Base-by-base conservation (phyloP, 148 eudicot species). In the Agrostemma githago region DNA sequence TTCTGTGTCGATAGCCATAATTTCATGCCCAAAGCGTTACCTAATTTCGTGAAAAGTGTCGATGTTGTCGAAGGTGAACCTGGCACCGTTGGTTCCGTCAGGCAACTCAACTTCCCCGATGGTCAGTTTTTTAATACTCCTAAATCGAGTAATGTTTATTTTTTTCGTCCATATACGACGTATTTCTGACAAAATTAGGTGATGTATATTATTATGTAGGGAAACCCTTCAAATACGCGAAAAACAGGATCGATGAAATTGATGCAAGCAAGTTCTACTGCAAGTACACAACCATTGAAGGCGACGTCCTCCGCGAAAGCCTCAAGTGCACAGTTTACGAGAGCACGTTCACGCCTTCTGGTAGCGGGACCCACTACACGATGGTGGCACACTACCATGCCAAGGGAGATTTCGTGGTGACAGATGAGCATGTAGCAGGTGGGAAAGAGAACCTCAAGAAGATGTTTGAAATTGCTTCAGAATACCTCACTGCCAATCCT, bases 11-110 rank as follows among this genome's bases (percentile, higher is more conserved):
- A 82, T 66, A 75, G 44, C 66, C 82, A 82, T 44, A 82, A 75
- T 54, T 67, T 75, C 79, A 11, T 82, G 54, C 84, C 84, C 14
- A 82, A 78, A 59, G 70, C 68, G 6, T n/a, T 75, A 7, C 84
- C 82, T 8, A 42, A 72, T 5, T 46, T 73, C 2, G 48, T 76
- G 38, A 66, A 72, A 42, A 70, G 76, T 8, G 56, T 80, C 9
- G 69, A 72, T 6, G 34, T 26, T 26, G 46, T 80, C 19, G 62
- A 76, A 19, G 79, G 83, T 19, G 79, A 76, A 34, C 69, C 73
- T 10, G 42, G 53, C 1, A 38, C 63, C 0, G 70, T 76, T 46
- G 83, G 83, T 8, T 40, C 63, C 10, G 14, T 80, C 53, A 80
- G 72, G n/a, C 59, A 58, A n/a, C 16, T 76, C 79, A 67, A 76